phyloP scores from a whole-genome alignment of 2,329 filamentous ascomycete genomes.

The Ceratocystis destructans region DNA sequence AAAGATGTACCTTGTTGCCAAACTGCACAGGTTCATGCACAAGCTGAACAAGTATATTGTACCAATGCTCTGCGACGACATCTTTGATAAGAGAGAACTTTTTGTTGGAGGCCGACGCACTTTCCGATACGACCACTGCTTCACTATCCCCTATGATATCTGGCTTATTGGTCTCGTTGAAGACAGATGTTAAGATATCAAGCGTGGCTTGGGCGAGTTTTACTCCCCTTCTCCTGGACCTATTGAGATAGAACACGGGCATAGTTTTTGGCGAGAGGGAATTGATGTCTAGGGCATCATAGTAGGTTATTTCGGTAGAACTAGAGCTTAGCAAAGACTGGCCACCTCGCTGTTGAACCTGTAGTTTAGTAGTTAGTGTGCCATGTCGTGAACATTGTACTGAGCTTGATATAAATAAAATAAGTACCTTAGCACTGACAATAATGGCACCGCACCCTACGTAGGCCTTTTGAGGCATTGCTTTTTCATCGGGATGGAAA shows the following conservation, averaged over 20 bases:
- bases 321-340: neutral
- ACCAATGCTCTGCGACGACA: conserved; percentile 41
- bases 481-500: neutral
- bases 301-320: neutral
- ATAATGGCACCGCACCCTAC: neutral
- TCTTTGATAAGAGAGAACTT: conserved; percentile 44
- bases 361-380: neutral
- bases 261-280: neutral
- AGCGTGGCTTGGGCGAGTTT: neutral
- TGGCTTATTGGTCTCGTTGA: neutral
- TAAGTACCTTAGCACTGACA: neutral
- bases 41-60: conserved; percentile 59
- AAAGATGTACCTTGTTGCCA: conserved; percentile 43
- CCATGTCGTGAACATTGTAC: too few species aligned
- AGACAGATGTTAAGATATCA: neutral
- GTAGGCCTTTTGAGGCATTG: neutral
- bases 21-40: conserved; percentile 37
- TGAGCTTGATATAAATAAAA: neutral
- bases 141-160: conserved; percentile 16
- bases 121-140: conserved; percentile 30
- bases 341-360: neutral
- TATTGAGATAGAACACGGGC: neutral
- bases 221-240: neutral
- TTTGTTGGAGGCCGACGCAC: conserved; percentile 39
- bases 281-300: neutral